Evolutionary conservation across 2,329 filamentous ascomycete genomes (phyloP).

Genomic region (Fusarium coicis): DNA sequence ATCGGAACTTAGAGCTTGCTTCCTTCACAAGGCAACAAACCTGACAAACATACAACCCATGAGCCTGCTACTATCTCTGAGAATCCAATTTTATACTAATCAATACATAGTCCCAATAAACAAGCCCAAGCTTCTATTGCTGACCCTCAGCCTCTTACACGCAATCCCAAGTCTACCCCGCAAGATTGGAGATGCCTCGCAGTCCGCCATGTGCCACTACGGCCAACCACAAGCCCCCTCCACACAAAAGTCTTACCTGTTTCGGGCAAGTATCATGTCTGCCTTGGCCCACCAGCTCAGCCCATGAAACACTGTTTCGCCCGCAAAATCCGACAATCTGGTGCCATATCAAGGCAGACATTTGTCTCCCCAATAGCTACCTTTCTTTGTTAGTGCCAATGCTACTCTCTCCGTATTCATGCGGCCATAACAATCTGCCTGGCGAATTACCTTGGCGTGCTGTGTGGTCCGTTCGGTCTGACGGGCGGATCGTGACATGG

Average conservation of each 20-base stretch:
- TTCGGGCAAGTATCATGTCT: neutral
- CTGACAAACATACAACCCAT: neutral
- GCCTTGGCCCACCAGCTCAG: slow-evolving; percentile 1
- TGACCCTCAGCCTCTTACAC: neutral
- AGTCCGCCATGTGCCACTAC: slow-evolving; percentile 1
- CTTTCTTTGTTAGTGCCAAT: neutral
- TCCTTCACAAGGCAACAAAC: neutral
- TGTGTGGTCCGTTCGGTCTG: neutral
- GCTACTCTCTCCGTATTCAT: neutral
- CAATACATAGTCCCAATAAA: neutral
- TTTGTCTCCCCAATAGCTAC: no score
- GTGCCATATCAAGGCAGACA: neutral
- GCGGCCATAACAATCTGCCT: neutral
- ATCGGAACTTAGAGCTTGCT: neutral
- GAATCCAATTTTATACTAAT: neutral
- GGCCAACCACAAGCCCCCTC: neutral
- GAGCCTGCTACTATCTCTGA: no score
- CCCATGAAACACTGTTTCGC: slow-evolving; percentile 1
- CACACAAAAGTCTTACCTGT: neutral
- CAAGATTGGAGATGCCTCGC: slow-evolving; percentile 5
- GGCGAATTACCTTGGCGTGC: neutral
- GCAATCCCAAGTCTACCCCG: slow-evolving; percentile 5
- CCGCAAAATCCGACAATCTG: neutral
- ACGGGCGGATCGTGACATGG: neutral
- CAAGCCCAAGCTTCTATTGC: neutral